These are phyloP conservation scores for Fusarium sp. DNA, from an alignment of 2,329 filamentous ascomycete species.

Conservation along the genomic window DNA sequence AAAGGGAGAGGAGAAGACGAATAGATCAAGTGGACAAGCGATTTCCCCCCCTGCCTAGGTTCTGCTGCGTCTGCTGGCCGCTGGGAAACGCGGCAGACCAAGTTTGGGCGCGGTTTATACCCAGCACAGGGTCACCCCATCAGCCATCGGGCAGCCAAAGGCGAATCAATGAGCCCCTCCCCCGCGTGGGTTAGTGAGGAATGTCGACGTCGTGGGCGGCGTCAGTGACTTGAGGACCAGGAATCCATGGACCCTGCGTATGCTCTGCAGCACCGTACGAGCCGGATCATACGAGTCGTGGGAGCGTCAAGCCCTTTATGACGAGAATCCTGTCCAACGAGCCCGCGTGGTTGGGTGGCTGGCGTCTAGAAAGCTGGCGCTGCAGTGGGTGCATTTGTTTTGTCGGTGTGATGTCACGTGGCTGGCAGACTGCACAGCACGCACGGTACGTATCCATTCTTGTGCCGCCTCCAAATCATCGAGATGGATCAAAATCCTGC, in stretches of 20 bases:
- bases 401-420: slow-evolving; percentile 48
- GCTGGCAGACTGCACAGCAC: slow-evolving; percentile 18
- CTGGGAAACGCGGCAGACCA: slow-evolving; percentile 43
- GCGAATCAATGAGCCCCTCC: slow-evolving; percentile 43
- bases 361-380: slow-evolving; percentile 16
- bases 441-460: slow-evolving; percentile 17
- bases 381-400: slow-evolving; percentile 29
- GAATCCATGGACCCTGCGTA: slow-evolving; percentile 31
- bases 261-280: slow-evolving; percentile 28
- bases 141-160: slow-evolving; percentile 39
- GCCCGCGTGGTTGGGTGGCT: slow-evolving; percentile 33
- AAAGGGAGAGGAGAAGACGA: slow-evolving; percentile 20
- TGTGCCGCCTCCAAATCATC: not conserved
- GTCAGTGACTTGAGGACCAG: slow-evolving; percentile 28
- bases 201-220: slow-evolving; percentile 33
- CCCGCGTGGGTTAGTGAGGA: slow-evolving; percentile 42
- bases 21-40: slow-evolving; percentile 20
- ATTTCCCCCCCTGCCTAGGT: not conserved
- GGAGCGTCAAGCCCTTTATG: slow-evolving; percentile 3
- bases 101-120: slow-evolving; percentile 40
- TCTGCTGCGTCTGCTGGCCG: slow-evolving; percentile 30
- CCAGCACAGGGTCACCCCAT: slow-evolving; percentile 36
- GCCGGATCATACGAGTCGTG: slow-evolving; percentile 36
- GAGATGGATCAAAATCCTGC: not conserved
- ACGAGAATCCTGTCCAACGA: slow-evolving; percentile 25